Conservation (phyloP, 345 rosid genomes). For the Reutealis trisperma region DNA sequence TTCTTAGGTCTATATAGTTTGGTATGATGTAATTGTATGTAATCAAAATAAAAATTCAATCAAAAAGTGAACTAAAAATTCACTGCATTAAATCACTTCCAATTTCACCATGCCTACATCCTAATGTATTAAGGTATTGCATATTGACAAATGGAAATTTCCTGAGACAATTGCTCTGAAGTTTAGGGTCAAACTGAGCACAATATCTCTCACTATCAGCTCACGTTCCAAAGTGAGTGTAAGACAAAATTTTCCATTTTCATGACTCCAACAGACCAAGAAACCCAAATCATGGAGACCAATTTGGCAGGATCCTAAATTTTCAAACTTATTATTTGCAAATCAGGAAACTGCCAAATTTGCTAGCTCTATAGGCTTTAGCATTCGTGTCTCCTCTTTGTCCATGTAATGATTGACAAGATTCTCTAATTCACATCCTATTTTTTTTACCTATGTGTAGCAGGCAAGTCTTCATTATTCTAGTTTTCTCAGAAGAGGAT, state of each 20-base stretch:
- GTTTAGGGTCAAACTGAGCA: conserved; percentile 19
- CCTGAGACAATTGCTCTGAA: conserved; percentile 12
- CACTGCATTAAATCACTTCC: too few relatives aligned
- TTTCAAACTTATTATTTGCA: conserved; percentile 3
- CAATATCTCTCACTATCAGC: background rate
- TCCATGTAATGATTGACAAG: background rate
- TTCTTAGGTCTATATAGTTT: background rate
- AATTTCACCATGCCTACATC: too few relatives aligned
- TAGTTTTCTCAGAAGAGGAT: background rate
- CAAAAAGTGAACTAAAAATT: too few relatives aligned
- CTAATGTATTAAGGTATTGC: too few relatives aligned
- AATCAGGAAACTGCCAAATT: background rate
- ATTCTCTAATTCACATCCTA: background rate
- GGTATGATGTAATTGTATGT: too few relatives aligned
- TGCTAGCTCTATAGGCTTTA: background rate
- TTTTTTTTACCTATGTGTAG: background rate
- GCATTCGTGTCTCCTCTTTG: background rate
- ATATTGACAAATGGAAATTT: background rate
- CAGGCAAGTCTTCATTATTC: background rate
- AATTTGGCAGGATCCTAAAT: conserved; percentile 17
- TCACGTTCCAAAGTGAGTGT: conserved; percentile 27
- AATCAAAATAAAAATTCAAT: too few relatives aligned
- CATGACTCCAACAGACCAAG: conserved; percentile 31
- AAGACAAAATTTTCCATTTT: background rate
- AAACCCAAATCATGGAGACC: conserved; percentile 21